Conservation (phyloP, 768 basidiomycete genomes). For the Panus rudis region DNA sequence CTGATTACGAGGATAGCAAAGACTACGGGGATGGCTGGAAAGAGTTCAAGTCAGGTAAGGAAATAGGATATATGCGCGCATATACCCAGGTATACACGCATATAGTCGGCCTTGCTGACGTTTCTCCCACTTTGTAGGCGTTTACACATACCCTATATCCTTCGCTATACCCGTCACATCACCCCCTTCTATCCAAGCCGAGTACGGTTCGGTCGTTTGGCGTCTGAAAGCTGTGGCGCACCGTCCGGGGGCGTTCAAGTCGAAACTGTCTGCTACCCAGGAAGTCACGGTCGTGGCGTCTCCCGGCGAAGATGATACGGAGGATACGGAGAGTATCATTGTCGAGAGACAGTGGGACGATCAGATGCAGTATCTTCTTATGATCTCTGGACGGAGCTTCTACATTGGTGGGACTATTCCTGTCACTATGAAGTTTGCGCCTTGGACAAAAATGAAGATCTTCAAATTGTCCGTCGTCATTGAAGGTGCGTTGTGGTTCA, state of each 20-base stretch:
- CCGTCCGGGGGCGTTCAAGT: constrained; percentile 74
- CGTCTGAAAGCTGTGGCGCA: constrained; percentile 74
- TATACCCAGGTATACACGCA: neutral
- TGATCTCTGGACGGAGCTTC: constrained; percentile 68
- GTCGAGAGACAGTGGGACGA: constrained; percentile 90
- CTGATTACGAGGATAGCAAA: constrained; percentile 33
- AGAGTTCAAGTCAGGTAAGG: constrained; percentile 79
- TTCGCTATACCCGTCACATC: constrained; percentile 76
- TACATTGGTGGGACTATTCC: constrained; percentile 80
- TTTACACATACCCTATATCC: constrained; percentile 91
- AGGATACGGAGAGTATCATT: constrained; percentile 73
- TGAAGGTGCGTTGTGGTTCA: constrained; percentile 54
- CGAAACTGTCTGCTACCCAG: constrained; percentile 59
- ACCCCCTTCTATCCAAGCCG: constrained; percentile 70
- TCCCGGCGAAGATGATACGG: constrained; percentile 80
- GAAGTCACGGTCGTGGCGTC: constrained; percentile 71
- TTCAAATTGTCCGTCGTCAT: constrained; percentile 65
- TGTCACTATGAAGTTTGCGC: constrained; percentile 73
- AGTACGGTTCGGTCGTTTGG: constrained; percentile 76
- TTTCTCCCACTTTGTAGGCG: constrained; percentile 41
- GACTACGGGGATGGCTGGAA: constrained; percentile 60
- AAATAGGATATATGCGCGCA: neutral
- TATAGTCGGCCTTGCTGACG: constrained; percentile 1
- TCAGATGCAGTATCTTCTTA: constrained; percentile 76
- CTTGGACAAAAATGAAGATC: constrained; percentile 76